These are phyloP conservation scores for Teratosphaeria zuluensis DNA, from an alignment of 2,329 filamentous ascomycete genomes.

Conservation along the genomic window DNA sequence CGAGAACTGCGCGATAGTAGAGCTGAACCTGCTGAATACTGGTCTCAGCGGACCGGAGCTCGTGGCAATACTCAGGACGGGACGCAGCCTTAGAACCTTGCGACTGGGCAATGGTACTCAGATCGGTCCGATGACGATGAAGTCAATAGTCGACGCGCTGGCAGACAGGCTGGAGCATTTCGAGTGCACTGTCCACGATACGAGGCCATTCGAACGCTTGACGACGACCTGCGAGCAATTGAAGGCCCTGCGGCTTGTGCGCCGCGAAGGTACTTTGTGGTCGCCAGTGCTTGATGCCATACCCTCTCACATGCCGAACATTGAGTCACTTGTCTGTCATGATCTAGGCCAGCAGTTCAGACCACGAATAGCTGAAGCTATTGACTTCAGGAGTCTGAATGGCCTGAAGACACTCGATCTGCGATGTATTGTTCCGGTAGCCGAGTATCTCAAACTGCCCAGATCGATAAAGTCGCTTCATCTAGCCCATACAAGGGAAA, in stretches of 20 bases:
- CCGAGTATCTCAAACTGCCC: not conserved
- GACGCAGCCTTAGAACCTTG: slow-evolving; percentile 12
- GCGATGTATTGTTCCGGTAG: not conserved
- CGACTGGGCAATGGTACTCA: slow-evolving; percentile 9
- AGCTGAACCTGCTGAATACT: slow-evolving; percentile 26
- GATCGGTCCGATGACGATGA: slow-evolving; percentile 5
- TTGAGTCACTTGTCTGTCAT: not conserved
- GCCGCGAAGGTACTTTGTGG: not conserved
- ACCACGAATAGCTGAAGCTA: not conserved
- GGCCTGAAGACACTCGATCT: not conserved
- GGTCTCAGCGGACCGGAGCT: slow-evolving; percentile 14
- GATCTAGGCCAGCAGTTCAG: not conserved
- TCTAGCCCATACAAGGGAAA: not conserved
- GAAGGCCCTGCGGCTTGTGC: not conserved
- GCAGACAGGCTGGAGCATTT: not conserved
- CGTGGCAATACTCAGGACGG: slow-evolving; percentile 7
- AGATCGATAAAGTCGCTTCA: not conserved
- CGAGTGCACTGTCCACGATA: not conserved
- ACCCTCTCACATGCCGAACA: not conserved
- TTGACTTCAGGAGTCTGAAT: not conserved
- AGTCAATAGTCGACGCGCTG: not conserved
- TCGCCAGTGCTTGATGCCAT: not conserved
- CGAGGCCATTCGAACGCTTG: not conserved
- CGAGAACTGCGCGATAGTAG: slow-evolving; percentile 25
- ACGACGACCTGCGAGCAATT: not conserved